Conservation (phyloP, 345 rosid species). For the Arabidopsis thaliana region DNA sequence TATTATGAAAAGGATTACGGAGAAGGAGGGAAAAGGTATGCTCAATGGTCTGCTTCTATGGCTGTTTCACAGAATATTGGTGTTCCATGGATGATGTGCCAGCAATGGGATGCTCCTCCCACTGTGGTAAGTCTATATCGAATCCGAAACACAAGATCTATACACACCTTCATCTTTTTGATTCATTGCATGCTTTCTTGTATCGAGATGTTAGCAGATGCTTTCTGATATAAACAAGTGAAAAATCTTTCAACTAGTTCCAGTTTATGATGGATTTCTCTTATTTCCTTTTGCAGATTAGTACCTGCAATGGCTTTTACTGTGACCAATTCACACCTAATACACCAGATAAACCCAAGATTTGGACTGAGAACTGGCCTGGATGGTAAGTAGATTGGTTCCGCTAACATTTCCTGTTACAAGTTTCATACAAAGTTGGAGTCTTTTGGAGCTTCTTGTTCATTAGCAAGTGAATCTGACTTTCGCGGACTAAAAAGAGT, state of each 20-base stretch:
- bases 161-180: constrained; percentile 4
- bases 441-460: constrained; percentile 33
- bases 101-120: constrained; percentile 78
- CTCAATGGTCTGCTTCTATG: constrained; percentile 87
- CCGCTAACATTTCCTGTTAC: constrained; percentile 50
- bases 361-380: constrained; percentile 99
- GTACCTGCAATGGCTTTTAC: constrained; percentile 84
- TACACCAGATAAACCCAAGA: constrained; percentile 83
- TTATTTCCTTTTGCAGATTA: constrained; percentile 56
- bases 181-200: background rate
- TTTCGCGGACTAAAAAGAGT: background rate
- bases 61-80: constrained; percentile 88
- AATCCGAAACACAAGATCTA: background rate
- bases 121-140: constrained; percentile 59
- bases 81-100: constrained; percentile 98
- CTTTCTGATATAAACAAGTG: background rate
- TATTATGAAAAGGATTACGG: constrained; percentile 65
- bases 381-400: constrained; percentile 73
- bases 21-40: constrained; percentile 76
- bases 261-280: constrained; percentile 4
- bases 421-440: constrained; percentile 52
- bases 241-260: background rate
- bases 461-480: background rate
- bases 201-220: background rate
- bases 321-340: constrained; percentile 83